A percentile compares a stretch with the other conserved stretches of the same genome.
These are phyloP conservation scores for Aspergillus nidulans DNA, from an alignment of 495 filamentous ascomycete species.

Conservation along the genomic window DNA sequence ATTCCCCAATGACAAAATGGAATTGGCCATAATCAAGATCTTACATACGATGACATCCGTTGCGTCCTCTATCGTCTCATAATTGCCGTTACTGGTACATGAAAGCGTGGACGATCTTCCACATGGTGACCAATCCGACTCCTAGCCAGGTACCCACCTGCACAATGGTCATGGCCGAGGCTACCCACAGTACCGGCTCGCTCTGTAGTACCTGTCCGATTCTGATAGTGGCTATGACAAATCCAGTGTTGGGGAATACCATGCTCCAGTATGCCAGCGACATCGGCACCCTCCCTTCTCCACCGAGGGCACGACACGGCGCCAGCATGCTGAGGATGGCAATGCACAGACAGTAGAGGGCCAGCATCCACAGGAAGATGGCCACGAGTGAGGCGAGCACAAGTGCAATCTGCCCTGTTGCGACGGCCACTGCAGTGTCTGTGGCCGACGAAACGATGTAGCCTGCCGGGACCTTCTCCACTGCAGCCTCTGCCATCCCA, in stretches of 20 bases:
- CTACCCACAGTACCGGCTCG: constrained; percentile 27
- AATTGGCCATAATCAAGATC: too few species aligned
- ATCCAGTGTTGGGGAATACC: constrained; percentile 33
- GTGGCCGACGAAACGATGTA: constrained; percentile 2
- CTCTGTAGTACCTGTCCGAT: constrained; percentile 29
- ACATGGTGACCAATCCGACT: not conserved
- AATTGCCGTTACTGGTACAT: not conserved
- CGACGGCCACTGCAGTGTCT: not conserved
- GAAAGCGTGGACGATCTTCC: not conserved
- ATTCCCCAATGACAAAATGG: too few species aligned
- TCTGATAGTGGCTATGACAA: constrained; percentile 27
- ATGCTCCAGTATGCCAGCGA: constrained; percentile 27
- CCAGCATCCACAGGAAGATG: constrained; percentile 36
- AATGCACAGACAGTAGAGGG: constrained; percentile 37
- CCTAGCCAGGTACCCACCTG: constrained; percentile 14
- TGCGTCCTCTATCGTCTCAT: not conserved
- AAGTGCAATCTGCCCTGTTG: constrained; percentile 25
- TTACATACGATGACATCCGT: not conserved
- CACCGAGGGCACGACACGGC: constrained; percentile 25
- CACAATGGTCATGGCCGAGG: constrained; percentile 14
- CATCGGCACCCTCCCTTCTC: constrained; percentile 6
- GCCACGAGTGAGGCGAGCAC: constrained; percentile 37
- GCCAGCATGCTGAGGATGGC: constrained; percentile 31
- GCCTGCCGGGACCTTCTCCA: constrained; percentile 17
- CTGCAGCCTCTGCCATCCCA: constrained; percentile 41